These are phyloP conservation scores for Rhinocladiella similis DNA, from an alignment of 2,329 filamentous ascomycete genomes.

Conservation along the genomic window DNA sequence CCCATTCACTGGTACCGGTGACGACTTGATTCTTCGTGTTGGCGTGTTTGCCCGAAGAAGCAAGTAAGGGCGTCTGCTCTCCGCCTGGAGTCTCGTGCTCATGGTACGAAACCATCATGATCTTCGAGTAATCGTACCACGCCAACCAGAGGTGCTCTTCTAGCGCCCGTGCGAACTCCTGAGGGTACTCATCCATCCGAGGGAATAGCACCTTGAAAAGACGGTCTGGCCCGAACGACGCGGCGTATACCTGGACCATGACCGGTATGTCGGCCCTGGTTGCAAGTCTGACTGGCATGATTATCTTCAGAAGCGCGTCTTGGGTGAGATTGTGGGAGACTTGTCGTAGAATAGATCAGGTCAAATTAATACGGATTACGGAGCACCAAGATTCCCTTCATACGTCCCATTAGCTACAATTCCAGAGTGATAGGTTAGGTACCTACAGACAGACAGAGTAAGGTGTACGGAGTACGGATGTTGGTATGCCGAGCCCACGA, in stretches of 20 bases:
- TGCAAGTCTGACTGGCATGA: constrained; percentile 21
- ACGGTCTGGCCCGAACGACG: constrained; percentile 15
- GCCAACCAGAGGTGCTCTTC: constrained; percentile 7
- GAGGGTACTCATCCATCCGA: constrained; percentile 12
- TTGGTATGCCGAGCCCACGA: too few species aligned
- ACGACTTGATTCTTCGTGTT: not conserved
- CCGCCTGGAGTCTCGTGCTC: not conserved
- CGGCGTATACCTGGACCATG: constrained; percentile 19
- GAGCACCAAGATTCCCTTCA: too few species aligned
- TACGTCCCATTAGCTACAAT: too few species aligned
- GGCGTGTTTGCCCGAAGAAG: not conserved
- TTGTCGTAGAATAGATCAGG: too few species aligned
- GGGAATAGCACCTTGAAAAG: constrained; percentile 19
- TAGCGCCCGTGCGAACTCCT: constrained; percentile 11
- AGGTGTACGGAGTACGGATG: too few species aligned
- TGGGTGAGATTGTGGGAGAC: too few species aligned
- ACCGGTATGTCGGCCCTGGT: constrained; percentile 14
- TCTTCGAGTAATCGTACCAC: constrained; percentile 19
- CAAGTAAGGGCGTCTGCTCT: not conserved
- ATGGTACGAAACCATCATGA: constrained; percentile 14
- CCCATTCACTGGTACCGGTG: constrained; percentile 19
- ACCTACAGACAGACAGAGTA: too few species aligned
- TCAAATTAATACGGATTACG: too few species aligned
- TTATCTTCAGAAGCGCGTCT: too few species aligned
- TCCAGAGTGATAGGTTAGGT: too few species aligned